Base-by-base conservation (phyloP, 2,329 filamentous ascomycete genomes). In the Ophiostoma populinum region DNA sequence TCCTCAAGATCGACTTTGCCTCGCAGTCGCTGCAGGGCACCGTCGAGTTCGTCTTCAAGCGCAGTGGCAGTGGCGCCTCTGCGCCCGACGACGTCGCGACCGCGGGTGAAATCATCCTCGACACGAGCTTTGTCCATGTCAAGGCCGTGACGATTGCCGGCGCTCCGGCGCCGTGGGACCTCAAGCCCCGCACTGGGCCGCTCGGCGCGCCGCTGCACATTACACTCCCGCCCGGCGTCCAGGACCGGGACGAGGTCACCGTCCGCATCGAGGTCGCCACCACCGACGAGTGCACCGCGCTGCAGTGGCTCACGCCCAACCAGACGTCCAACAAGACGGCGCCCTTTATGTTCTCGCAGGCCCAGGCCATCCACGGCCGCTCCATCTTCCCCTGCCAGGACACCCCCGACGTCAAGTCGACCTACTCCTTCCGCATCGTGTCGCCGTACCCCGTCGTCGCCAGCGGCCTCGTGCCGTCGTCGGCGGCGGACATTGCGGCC, bases 341-440 rank as follows among this genome's bases (percentile, higher is more conserved):
- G 46, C 87, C 87, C 1, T 95, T 94, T 57, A 87, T 95, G 75
- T 95, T 95, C 62, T 92, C 82, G 29, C 90, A 95, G 61, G 93
- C 86, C 55, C 87, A 98, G 62, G 86, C 87, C 36, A 95, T 94
- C 49, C 86, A 95, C 50, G 83, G 82, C 28, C 75, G 90, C 40
- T 92, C 85, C 32, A 70, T 95, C 41, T 92, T 95, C 55, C 90
- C 90, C 6, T 95, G 87, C 57, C 87, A 95, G 60, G 90, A 98
- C 52, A 95, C 90, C 1, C 90, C 90, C 3, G 87, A 94, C 53
- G 80, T 94, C 48, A 98, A 98, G 62, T 85, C 81, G n/a, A 92
- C 85, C 2, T 85, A 86, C 56, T 75, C 76, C 42, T 94, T 94
- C 62, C 80, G 77, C 49, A 78, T 98, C 50, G 75, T 75, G 18